phyloP scores from a whole-genome alignment of 306 rosid species.

The Pueraria montana region DNA sequence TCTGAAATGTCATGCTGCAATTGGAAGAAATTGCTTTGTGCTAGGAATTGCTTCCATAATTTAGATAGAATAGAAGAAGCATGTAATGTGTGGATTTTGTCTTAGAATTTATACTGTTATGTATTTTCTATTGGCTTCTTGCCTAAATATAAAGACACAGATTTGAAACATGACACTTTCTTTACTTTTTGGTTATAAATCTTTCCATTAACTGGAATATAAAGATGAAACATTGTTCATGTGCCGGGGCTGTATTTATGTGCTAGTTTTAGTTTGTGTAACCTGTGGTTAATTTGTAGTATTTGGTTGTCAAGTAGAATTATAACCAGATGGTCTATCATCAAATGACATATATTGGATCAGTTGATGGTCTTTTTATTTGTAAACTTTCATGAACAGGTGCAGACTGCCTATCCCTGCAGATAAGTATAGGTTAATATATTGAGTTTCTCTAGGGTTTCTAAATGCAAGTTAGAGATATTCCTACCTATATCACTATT shows the following conservation, averaged over 20 bases:
- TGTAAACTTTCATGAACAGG: conserved; percentile 17
- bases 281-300: not conserved
- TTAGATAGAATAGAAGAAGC: conserved; percentile 11
- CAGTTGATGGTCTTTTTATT: conserved; percentile 37
- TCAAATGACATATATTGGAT: conserved; percentile 22
- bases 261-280: not conserved
- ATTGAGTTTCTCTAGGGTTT: not conserved
- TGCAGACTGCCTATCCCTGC: conserved; percentile 23
- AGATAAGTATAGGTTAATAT: not conserved
- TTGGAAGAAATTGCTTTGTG: conserved; percentile 23
- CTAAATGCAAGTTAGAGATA: not conserved
- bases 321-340: conserved; percentile 23
- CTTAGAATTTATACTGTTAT: not conserved
- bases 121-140: conserved; percentile 27
- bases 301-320: conserved; percentile 14
- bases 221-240: conserved; percentile 22
- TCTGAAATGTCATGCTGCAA: conserved; percentile 5
- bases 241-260: not conserved
- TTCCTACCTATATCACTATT: not conserved
- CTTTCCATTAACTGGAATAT: conserved; percentile 35
- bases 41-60: conserved; percentile 36
- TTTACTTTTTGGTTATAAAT: conserved; percentile 23
- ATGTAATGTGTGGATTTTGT: conserved; percentile 10
- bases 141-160: not conserved
- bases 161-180: conserved; percentile 10